These are phyloP conservation scores for Orbilia quercus DNA, from an alignment of 2,329 filamentous ascomycete species.

Conservation along the genomic window DNA sequence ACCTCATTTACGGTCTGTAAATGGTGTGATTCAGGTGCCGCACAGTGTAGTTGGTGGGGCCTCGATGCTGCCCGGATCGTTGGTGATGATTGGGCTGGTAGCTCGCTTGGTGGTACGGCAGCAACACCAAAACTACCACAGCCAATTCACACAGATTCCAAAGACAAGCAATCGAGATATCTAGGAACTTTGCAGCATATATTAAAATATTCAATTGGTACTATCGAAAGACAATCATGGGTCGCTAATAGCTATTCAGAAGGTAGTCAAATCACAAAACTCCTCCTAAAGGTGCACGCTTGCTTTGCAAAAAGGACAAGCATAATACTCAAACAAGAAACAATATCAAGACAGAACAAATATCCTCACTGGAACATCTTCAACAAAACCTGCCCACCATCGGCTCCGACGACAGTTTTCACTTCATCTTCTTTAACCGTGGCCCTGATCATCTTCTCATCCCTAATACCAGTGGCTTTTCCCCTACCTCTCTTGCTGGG, in stretches of 20 bases:
- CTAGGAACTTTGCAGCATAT: too few relatives aligned
- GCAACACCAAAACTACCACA: too few relatives aligned
- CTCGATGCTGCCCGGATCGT: not conserved
- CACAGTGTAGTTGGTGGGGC: not conserved
- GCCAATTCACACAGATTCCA: too few relatives aligned
- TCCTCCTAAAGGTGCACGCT: slow-evolving; percentile 1
- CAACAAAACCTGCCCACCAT: slow-evolving; percentile 46
- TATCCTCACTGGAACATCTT: slow-evolving; percentile 54
- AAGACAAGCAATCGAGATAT: too few relatives aligned
- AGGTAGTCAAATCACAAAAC: not conserved
- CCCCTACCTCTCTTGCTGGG: slow-evolving; percentile 47
- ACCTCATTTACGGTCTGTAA: slow-evolving; percentile 14
- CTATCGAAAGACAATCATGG: not conserved
- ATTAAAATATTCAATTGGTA: too few relatives aligned
- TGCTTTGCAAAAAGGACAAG: not conserved
- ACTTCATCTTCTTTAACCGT: slow-evolving; percentile 54
- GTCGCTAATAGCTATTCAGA: slow-evolving; percentile 17
- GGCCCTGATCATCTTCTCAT: slow-evolving; percentile 50
- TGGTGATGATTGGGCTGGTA: too few relatives aligned
- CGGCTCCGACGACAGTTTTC: slow-evolving; percentile 38
- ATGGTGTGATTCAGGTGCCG: not conserved
- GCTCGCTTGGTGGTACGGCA: too few relatives aligned
- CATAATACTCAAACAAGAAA: slow-evolving; percentile 1
- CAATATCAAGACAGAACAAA: not conserved
- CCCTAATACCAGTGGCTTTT: slow-evolving; percentile 17